Conservation (phyloP, 371 early-diverging fungal species). For the Mucor sp. region DNA sequence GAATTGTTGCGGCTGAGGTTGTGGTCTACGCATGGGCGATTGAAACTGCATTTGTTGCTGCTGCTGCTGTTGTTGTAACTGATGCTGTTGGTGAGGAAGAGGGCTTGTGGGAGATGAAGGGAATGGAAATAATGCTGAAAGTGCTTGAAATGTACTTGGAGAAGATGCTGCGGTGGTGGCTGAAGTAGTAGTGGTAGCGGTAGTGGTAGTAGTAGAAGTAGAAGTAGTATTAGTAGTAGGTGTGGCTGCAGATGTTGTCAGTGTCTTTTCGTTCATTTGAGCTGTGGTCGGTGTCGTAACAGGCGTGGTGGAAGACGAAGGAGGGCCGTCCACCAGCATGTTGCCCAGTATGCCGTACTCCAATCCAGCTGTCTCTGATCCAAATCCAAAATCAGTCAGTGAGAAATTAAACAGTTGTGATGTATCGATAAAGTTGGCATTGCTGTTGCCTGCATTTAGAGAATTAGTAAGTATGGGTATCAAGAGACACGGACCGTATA, state of each 20-base stretch:
- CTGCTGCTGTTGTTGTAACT: slow-evolving; percentile 12
- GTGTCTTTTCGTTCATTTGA: neutral
- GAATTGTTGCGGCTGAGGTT: slow-evolving; percentile 16
- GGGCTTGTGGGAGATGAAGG: slow-evolving; percentile 11
- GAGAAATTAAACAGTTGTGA: slow-evolving; percentile 35
- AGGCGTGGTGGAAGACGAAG: neutral
- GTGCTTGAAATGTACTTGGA: neutral
- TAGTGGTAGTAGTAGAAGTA: neutral
- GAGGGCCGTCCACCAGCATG: slow-evolving; percentile 26
- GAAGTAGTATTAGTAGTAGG: neutral
- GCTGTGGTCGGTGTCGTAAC: neutral
- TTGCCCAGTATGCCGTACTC: slow-evolving; percentile 49
- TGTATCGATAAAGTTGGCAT: slow-evolving; percentile 18
- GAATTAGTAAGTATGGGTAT: no score
- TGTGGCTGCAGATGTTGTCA: neutral
- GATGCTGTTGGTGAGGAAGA: slow-evolving; percentile 10
- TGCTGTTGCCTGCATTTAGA: slow-evolving; percentile 1
- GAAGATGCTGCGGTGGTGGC: neutral
- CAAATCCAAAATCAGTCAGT: slow-evolving; percentile 44
- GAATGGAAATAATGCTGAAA: slow-evolving; percentile 11
- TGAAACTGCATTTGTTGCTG: slow-evolving; percentile 8
- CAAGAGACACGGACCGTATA: no score
- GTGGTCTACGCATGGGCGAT: neutral
- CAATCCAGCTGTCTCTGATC: slow-evolving; percentile 44
- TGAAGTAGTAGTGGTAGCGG: neutral